A percentile compares a stretch with the other conserved stretches of the same genome.
Conservation (phyloP, 2,329 filamentous ascomycete species). For the Talaromyces islandicus region DNA sequence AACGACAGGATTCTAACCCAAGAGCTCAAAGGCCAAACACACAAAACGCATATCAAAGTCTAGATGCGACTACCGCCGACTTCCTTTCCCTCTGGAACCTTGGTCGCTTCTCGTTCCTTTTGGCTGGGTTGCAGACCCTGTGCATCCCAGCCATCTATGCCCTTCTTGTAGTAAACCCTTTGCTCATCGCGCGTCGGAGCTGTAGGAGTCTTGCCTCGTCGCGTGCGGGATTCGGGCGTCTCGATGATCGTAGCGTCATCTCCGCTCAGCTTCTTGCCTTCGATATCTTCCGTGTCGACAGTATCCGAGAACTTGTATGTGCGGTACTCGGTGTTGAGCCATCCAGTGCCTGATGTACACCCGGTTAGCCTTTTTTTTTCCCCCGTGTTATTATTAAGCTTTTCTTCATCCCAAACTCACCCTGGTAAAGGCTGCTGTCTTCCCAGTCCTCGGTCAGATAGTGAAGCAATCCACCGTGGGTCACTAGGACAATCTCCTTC, state of each 20-base stretch:
- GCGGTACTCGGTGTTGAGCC: constrained; percentile 68
- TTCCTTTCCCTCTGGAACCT: constrained; percentile 27
- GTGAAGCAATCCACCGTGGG: constrained; percentile 78
- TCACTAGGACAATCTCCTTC: constrained; percentile 69
- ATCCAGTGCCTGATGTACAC: constrained; percentile 57
- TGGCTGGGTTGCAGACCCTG: constrained; percentile 34
- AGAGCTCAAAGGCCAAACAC: too few relatives aligned
- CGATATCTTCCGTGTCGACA: constrained; percentile 43
- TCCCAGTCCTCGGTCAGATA: constrained; percentile 79
- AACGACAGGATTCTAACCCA: neutral
- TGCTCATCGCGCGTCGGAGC: constrained; percentile 31
- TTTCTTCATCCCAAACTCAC: constrained; percentile 27
- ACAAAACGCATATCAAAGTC: neutral
- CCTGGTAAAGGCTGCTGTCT: constrained; percentile 45
- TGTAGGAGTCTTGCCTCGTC: constrained; percentile 33
- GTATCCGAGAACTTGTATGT: constrained; percentile 59
- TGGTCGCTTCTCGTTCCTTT: constrained; percentile 28
- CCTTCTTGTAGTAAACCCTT: constrained; percentile 31
- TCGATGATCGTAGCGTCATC: constrained; percentile 38
- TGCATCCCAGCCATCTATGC: constrained; percentile 38
- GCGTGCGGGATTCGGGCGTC: constrained; percentile 35
- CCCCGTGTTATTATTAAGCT: neutral
- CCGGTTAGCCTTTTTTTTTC: neutral
- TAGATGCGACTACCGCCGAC: constrained; percentile 24
- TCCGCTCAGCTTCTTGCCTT: constrained; percentile 24